Conservation (phyloP, 208 protist species). For the Leishmania aethiopica region DNA sequence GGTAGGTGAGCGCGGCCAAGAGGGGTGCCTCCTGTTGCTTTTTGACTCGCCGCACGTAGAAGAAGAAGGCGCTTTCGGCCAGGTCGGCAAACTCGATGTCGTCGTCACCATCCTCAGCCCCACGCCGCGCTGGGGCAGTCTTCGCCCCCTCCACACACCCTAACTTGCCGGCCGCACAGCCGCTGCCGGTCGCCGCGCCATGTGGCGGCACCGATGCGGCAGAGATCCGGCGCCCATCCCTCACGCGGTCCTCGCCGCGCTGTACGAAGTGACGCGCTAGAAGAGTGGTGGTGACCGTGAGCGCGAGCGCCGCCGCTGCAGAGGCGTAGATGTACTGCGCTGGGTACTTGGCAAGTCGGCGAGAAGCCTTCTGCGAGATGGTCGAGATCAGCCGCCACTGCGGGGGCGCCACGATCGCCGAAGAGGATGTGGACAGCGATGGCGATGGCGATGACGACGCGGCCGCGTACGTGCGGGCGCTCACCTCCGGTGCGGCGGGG, state of each 20-base stretch:
- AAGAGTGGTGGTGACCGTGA: not conserved
- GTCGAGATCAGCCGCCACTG: conserved; percentile 16
- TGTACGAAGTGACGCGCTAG: not conserved
- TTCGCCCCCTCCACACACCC: not conserved
- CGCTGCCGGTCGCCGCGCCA: not conserved
- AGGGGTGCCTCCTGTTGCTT: conserved; percentile 46
- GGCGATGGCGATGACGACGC: conserved; percentile 2
- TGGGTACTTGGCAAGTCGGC: conserved; percentile 2
- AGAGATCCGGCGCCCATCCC: not conserved
- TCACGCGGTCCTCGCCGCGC: not conserved
- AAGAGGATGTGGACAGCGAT: not conserved
- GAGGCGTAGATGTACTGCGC: conserved; percentile 3
- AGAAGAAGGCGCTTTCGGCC: conserved; percentile 47
- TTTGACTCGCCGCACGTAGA: conserved; percentile 39
- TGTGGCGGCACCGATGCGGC: not conserved
- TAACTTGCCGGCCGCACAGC: conserved; percentile 1
- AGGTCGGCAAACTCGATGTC: conserved; percentile 58
- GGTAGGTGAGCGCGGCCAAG: conserved; percentile 31
- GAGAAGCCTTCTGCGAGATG: not conserved
- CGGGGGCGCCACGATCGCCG: not conserved
- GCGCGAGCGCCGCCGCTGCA: not conserved
- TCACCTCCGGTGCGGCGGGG: not conserved
- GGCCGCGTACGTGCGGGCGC: not conserved
- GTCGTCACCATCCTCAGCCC: conserved; percentile 18
- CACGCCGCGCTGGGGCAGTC: not conserved